Evolutionary conservation across 257 asterid genomes (phyloP).

Genomic region (Pogostemon cablin): DNA sequence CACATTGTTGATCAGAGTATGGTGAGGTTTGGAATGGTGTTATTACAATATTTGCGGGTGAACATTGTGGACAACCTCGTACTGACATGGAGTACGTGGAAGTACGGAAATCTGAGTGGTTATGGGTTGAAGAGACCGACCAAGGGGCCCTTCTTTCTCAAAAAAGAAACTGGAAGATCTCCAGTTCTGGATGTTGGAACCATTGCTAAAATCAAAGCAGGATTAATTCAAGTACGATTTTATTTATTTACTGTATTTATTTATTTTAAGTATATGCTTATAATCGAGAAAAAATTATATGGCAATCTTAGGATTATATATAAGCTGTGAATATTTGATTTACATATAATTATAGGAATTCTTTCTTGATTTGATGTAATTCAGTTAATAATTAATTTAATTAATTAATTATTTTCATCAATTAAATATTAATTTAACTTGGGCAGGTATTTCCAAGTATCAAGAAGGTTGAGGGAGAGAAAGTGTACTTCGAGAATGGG

Average conservation of each 20-base stretch:
- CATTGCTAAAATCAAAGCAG: conserved; percentile 37
- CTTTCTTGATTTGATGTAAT: too few species aligned
- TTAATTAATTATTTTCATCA: background rate
- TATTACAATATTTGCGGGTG: conserved; percentile 35
- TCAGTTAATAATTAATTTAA: too few species aligned
- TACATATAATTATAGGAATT: too few species aligned
- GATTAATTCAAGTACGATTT: conserved; percentile 44
- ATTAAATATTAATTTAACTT: background rate
- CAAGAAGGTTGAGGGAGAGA: conserved; percentile 25
- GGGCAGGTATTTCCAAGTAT: conserved; percentile 49
- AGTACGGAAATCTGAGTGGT: conserved; percentile 42
- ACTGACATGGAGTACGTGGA: conserved; percentile 13
- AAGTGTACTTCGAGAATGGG: conserved; percentile 41
- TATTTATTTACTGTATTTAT: too few species aligned
- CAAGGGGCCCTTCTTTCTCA: conserved; percentile 54
- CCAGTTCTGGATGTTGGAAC: conserved; percentile 67
- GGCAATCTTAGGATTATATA: too few species aligned
- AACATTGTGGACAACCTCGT: conserved; percentile 40
- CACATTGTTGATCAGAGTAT: conserved; percentile 46
- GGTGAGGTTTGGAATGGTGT: conserved; percentile 49
- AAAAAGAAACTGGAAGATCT: conserved; percentile 45
- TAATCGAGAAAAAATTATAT: too few species aligned
- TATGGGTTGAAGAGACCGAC: conserved; percentile 52
- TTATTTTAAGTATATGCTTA: too few species aligned
- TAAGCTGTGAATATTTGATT: too few species aligned